Base-by-base conservation (phyloP, 2,329 filamentous ascomycete species). In the Neoscytalidium dimidiatum region DNA sequence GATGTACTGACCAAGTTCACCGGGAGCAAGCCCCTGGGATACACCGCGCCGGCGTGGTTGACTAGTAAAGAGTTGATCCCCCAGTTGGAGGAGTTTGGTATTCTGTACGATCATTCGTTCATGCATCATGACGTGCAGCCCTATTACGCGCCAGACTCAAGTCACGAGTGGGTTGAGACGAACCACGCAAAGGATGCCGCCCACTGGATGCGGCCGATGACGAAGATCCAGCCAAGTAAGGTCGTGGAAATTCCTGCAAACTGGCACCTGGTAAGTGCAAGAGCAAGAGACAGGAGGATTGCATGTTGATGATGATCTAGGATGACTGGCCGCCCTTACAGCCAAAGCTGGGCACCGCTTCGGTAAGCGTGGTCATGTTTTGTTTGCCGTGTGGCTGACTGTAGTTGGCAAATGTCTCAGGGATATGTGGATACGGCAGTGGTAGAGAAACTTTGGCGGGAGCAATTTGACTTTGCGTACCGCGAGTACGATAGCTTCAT, bases 61-160 rank as follows among this genome's bases (percentile, higher is more conserved):
- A 78, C 78, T 1, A 75, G 72, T 17, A 71, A 70, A 23, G 73
- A 78, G 49, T 75, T 77, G 2, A 75, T 82, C 21, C 71, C 74
- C 21, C 71, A 80, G 29, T 70, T 83, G 13, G 75, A 81, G 64
- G 76, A 79, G 19, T 73, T 74, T 43, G 80, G 79, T 0, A 77
- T 82, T 19, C 67, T 79, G 53, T 83, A 82, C 69, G 81, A 83
- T 68, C 81, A 83, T 68, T 79, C 75, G 2, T 80, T 82, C 70
- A 80, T 83, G 79, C 81, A 83, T 67, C 79, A 83, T 68, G 81
- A 83, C 69, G 76, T 76, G 14, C 79, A 81, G 66, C 75, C 75
- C 11, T 79, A 78, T 70, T 78, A 73, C 62, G 69, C 71, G 1
- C 72, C 74, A 9, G 69, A 69, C 51, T 68, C 72, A 11, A 66